Base-by-base conservation (phyloP, 2,329 filamentous ascomycete genomes). In the Fusarium sp. region DNA sequence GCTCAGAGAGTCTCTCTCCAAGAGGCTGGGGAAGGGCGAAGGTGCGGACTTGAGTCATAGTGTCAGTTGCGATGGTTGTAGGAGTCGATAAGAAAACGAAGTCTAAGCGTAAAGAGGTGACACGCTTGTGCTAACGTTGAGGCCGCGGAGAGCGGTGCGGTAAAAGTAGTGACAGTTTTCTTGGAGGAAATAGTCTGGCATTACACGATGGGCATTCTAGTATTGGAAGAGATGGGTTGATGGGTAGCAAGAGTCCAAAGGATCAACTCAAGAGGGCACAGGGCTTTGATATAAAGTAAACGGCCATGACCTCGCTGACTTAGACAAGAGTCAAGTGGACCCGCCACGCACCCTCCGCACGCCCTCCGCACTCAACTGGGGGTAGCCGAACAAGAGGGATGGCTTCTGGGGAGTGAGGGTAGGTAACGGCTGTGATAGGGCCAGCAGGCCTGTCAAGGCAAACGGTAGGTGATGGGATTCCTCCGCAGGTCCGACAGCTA, bases 101-200 rank as follows among this genome's bases (percentile, higher is more conserved):
- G 58, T 70, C 88, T 87, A 94, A 84, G 88, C 89, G 86, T 94
- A 95, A 64, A 94, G 86, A 77, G 93, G 92, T 76, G 93, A 94
- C 83, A 97, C 90, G 80, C 86, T 89, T 78, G 94, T 97, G 85
- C 91, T 90, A 79, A 97, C 91, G 81, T 93, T 96, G 78, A 97
- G 87, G 81, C 95, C 92, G 87, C 94, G 94, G 85, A 97, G 86
- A 81, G 94, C 93, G 84, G 92, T 97, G 87, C 94, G 94, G 87
- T 94, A 97, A 86, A 97, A 97, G 86, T 97, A 97, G 83, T 97
- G 94, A 80, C 94, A 97, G 84, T 97, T 93, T 88, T 97, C 93
- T 88, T 97, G 92, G 67, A 94, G 87, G 84, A 87, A 97, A 84
- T 94, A 96, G 79, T 88, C 84, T 87, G 93, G 93, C 94, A 97